These are phyloP conservation scores for Filobasidium uniguttulatum DNA, from an alignment of 1,284 basidiomycete species.

Conservation along the genomic window DNA sequence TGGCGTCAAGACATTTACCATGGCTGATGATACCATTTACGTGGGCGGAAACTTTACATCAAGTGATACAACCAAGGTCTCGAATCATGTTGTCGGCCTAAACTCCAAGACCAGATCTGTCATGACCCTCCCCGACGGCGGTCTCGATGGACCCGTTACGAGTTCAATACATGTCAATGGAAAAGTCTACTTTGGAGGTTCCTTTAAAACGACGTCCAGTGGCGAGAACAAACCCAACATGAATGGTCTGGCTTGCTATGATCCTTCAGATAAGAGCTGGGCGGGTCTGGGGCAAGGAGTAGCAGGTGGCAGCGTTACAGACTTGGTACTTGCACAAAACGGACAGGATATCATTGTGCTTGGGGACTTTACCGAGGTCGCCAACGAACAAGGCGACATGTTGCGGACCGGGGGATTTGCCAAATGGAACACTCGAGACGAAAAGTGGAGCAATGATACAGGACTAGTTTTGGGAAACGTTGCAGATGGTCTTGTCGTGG, in stretches of 20 bases:
- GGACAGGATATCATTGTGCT: constrained; percentile 47
- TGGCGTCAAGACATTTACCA: constrained; percentile 45
- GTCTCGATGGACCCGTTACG: constrained; percentile 62
- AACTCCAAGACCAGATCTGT: constrained; percentile 45
- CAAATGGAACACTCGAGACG: constrained; percentile 53
- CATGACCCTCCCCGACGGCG: constrained; percentile 45
- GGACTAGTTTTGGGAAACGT: constrained; percentile 63
- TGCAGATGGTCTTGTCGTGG: constrained; percentile 50
- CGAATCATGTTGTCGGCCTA: constrained; percentile 64
- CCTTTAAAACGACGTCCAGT: constrained; percentile 57
- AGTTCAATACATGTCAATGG: constrained; percentile 48
- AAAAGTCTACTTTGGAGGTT: constrained; percentile 69
- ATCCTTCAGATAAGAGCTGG: constrained; percentile 57
- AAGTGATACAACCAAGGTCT: constrained; percentile 45
- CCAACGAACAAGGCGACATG: constrained; percentile 37
- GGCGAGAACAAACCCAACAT: constrained; percentile 46
- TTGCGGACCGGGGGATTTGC: constrained; percentile 54
- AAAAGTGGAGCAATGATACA: constrained; percentile 54
- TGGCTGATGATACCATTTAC: constrained; percentile 53
- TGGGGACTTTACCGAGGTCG: constrained; percentile 57
- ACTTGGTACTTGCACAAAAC: constrained; percentile 43
- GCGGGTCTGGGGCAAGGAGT: constrained; percentile 57
- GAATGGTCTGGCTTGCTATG: constrained; percentile 59
- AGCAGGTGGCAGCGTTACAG: constrained; percentile 54
- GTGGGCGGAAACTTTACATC: constrained; percentile 66